These are phyloP conservation scores for Chytriomyces confervae DNA, from an alignment of 192 early-diverging fungal species.

Conservation along the genomic window DNA sequence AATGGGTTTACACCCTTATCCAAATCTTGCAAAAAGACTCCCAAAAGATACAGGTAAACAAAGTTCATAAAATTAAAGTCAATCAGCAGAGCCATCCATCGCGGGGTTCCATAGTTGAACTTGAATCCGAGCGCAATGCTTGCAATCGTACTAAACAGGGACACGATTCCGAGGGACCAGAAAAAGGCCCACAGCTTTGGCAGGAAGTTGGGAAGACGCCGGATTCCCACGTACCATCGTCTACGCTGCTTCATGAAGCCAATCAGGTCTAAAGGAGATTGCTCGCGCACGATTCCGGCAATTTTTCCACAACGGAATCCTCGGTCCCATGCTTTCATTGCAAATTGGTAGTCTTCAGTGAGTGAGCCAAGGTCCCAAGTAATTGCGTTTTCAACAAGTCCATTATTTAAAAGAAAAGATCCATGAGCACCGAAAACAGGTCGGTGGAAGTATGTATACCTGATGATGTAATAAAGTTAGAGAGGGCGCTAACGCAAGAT, in stretches of 20 bases:
- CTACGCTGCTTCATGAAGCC: constrained; percentile 66
- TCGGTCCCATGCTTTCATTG: constrained; percentile 55
- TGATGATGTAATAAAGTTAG: background rate
- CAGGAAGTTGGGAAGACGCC: constrained; percentile 57
- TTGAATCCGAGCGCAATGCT: constrained; percentile 52
- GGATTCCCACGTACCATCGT: constrained; percentile 65
- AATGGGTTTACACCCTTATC: constrained; percentile 55
- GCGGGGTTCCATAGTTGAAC: constrained; percentile 47
- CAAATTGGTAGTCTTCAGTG: constrained; percentile 66
- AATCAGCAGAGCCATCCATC: constrained; percentile 61
- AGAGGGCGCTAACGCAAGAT: background rate
- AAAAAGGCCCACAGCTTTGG: constrained; percentile 62
- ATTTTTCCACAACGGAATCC: constrained; percentile 59
- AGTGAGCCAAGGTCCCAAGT: constrained; percentile 63
- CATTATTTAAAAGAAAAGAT: constrained; percentile 61
- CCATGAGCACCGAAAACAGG: constrained; percentile 64
- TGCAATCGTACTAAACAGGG: constrained; percentile 53
- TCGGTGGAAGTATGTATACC: constrained; percentile 61
- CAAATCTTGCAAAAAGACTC: constrained; percentile 60
- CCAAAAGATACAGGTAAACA: constrained; percentile 58
- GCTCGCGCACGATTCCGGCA: constrained; percentile 59
- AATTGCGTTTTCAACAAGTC: constrained; percentile 60
- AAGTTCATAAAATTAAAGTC: constrained; percentile 61
- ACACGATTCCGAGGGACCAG: constrained; percentile 59
- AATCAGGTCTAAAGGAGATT: constrained; percentile 55